Base-by-base conservation (phyloP, 805 yeast genomes). In the Hyphopichia homilentoma region DNA sequence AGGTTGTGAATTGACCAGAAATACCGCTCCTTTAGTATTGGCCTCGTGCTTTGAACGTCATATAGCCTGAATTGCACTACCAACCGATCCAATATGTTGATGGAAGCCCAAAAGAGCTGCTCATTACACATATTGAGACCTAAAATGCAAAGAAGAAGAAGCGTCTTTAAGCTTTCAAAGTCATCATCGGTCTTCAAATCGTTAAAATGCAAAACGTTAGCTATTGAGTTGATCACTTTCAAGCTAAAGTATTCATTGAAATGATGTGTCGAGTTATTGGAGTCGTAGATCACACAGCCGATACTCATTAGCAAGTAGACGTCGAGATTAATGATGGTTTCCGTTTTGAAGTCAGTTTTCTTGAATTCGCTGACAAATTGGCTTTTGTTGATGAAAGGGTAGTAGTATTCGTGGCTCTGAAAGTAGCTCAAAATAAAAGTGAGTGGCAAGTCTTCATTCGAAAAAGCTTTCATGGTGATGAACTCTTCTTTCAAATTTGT, bases 1-100 rank as follows among this genome's bases (percentile, higher is more conserved):
- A 66, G 39, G 29, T 59, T 63, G 43, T 53, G 54, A 9, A 63
- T 41, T 3, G 68, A 45, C 70, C 69, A 64, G 34, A 64, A 59
- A 8, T 61, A 34, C 14, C 57, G 32, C 11, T 45, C 35, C 9
- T 45, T 34, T 15, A 16, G 22, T 6, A 21, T 36, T 18, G 20
- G 14, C 17, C 7, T 11, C 25, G 8, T 15, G 19, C 12, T 29
- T 25, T 24, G 21, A n/a, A 33, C 17, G 18, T 36, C 44, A 38
- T 50, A 58, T 13, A 53, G 33, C 2, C 44, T 54, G 29, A 47
- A 43, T 27, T 44, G 41, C 7, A 57, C 33, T 4, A 50, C 41
- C 25, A 57, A 41, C 13, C 68, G 44, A 35, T 52, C 45, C 29
- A 65, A 44, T n/a, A 61, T 47, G 1, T 68, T 67, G 20, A 62